Evolutionary conservation across 768 basidiomycete species (phyloP), one percentile per base, ranked within the genome.

Genomic region (Gautieria morchelliformis): DNA sequence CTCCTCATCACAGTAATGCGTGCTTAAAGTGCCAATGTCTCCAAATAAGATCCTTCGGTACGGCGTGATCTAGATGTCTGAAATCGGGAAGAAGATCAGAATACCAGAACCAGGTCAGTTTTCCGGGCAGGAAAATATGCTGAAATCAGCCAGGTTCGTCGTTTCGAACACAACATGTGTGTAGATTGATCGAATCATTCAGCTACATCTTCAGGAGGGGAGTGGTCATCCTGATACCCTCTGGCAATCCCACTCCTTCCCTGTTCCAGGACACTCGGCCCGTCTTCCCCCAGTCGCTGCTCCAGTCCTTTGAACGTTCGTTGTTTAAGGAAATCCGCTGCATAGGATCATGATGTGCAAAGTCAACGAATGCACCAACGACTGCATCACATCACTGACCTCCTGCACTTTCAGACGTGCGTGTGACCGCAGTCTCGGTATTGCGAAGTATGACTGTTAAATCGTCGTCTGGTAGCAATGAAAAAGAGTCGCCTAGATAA

Each of bases 211-310:
- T 37, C 35, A 37, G 35, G 14, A 37, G 45, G 45, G 5, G 11
- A 30, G 52, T 67, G 70, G 58, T 75, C 73, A 49, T 88, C 85
- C 48, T 78, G 78, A 67, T 98, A 97, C 10, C 88, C 91, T 60
- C 86, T 79, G 40, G 95, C 93, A 47, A 95, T 86, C 5, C 95
- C 95, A 62, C 81, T 88, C 47, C 93, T 73, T 0, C 95, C 95
- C 68, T 95, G 89, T 70, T 96, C 91, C 58, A 98, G 69, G 41
- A 85, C 68, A 60, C 87, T 81, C 0, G 94, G 93, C 1, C 75
- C 78, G 64, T 95, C 90, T 67, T 88, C 74, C 0, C 90, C 92
- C 11, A 85, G 63, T 9, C 87, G 77, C 20, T 80, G 71, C 58
- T 97, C 94, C 24, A 97, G 74, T 1, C 95, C 95, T 44, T 78